Conservation (phyloP, 164 flowering plant genomes). For the Berberis thunbergii region DNA sequence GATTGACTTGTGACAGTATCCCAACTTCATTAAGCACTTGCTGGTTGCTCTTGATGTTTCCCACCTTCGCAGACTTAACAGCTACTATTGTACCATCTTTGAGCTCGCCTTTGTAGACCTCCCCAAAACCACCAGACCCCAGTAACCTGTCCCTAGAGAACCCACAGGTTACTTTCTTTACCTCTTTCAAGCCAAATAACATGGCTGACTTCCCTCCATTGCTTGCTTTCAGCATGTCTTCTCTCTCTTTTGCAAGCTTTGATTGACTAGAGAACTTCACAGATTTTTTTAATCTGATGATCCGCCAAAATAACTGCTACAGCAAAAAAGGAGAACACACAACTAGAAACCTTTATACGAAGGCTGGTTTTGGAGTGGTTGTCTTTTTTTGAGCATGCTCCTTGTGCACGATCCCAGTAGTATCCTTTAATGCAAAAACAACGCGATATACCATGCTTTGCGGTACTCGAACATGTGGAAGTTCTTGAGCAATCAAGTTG, state of each 20-base stretch:
- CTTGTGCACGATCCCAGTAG: constrained; percentile 32
- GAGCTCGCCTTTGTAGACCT: constrained; percentile 57
- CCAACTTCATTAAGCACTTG: constrained; percentile 66
- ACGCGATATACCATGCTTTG: constrained; percentile 19
- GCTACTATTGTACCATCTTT: constrained; percentile 54
- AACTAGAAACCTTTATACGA: constrained; percentile 22
- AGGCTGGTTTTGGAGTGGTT: constrained; percentile 12
- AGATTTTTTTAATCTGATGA: constrained; percentile 13
- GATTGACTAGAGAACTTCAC: constrained; percentile 14
- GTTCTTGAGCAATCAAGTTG: constrained; percentile 39
- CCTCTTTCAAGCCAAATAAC: constrained; percentile 35
- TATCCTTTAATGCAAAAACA: constrained; percentile 46
- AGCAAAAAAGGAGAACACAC: constrained; percentile 22
- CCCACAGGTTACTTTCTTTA: constrained; percentile 45
- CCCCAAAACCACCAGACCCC: constrained; percentile 65
- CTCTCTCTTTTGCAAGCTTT: constrained; percentile 32
- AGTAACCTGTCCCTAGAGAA: constrained; percentile 34
- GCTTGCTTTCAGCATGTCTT: constrained; percentile 35
- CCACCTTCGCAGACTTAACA: constrained; percentile 55
- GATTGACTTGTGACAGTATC: constrained; percentile 68
- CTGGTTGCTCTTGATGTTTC: constrained; percentile 44
- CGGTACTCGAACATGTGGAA: constrained; percentile 28
- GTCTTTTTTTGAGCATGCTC: constrained; percentile 29
- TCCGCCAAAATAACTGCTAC: constrained; percentile 15
- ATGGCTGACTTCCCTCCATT: constrained; percentile 34